phyloP scores from a whole-genome alignment of 768 basidiomycete genomes.

The Chalciporus piperatus region DNA sequence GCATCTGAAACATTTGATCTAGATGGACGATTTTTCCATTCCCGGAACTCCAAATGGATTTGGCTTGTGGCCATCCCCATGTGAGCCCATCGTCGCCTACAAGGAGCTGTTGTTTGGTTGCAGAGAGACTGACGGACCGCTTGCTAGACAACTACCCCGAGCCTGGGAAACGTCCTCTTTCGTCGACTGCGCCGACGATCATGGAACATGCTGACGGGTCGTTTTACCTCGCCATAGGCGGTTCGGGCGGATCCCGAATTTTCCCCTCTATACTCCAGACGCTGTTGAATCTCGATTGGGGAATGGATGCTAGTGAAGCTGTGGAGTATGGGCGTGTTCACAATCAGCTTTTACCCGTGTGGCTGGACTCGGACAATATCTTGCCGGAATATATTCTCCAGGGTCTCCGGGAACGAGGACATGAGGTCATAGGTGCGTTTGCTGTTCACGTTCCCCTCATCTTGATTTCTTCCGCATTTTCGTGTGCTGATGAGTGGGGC shows the following conservation, averaged over 20 bases:
- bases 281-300: constrained; percentile 73
- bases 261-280: constrained; percentile 79
- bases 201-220: constrained; percentile 73
- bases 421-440: constrained; percentile 62
- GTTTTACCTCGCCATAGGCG: constrained; percentile 74
- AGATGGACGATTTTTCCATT: constrained; percentile 92
- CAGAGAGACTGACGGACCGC: neutral
- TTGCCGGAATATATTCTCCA: constrained; percentile 58
- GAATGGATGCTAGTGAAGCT: constrained; percentile 72
- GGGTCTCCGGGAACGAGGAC: constrained; percentile 58
- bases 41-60: constrained; percentile 84
- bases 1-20: neutral
- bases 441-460: neutral
- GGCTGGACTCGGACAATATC: constrained; percentile 57
- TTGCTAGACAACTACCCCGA: constrained; percentile 81
- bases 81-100: constrained; percentile 36
- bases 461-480: no score
- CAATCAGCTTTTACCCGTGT: constrained; percentile 75
- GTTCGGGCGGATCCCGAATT: constrained; percentile 85
- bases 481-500: neutral
- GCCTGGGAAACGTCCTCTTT: constrained; percentile 85
- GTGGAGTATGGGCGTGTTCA: constrained; percentile 86
- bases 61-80: constrained; percentile 79
- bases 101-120: neutral
- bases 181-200: constrained; percentile 80